These are phyloP conservation scores for Datura wrightii DNA, from an alignment of 257 asterid genomes.

Conservation along the genomic window DNA sequence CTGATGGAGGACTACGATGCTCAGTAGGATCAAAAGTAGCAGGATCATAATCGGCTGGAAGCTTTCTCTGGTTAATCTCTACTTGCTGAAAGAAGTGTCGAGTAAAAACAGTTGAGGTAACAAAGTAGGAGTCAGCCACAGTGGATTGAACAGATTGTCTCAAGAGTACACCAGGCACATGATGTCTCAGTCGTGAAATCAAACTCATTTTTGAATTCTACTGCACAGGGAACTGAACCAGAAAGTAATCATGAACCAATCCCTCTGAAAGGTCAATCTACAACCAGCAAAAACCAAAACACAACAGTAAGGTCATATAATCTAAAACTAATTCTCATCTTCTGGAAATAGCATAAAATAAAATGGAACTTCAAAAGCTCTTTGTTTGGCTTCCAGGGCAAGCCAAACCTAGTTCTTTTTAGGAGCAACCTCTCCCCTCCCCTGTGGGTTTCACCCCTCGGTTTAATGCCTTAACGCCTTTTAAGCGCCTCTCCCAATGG, in stretches of 20 bases:
- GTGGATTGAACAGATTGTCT: constrained; percentile 39
- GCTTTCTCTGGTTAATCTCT: constrained; percentile 76
- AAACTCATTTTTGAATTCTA: constrained; percentile 54
- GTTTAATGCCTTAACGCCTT: neutral
- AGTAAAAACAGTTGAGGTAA: constrained; percentile 40
- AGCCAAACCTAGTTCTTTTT: constrained; percentile 4
- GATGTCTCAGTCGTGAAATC: constrained; percentile 56
- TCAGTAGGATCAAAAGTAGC: constrained; percentile 75
- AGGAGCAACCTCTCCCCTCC: neutral
- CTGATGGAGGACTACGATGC: constrained; percentile 84
- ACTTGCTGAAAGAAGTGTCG: constrained; percentile 59
- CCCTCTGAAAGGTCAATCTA: neutral
- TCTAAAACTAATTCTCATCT: neutral
- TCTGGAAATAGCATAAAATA: neutral
- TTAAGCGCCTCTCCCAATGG: neutral
- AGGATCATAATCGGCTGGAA: constrained; percentile 85
- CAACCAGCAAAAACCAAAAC: neutral
- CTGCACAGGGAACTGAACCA: too few species aligned
- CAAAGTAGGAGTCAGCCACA: constrained; percentile 31
- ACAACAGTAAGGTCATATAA: neutral
- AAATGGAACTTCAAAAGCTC: neutral
- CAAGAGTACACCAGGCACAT: constrained; percentile 45
- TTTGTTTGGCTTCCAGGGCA: neutral
- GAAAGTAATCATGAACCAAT: neutral
- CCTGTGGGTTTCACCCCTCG: neutral